Base-by-base conservation (phyloP, 2,329 filamentous ascomycete genomes). In the Scytalidium lignicola region DNA sequence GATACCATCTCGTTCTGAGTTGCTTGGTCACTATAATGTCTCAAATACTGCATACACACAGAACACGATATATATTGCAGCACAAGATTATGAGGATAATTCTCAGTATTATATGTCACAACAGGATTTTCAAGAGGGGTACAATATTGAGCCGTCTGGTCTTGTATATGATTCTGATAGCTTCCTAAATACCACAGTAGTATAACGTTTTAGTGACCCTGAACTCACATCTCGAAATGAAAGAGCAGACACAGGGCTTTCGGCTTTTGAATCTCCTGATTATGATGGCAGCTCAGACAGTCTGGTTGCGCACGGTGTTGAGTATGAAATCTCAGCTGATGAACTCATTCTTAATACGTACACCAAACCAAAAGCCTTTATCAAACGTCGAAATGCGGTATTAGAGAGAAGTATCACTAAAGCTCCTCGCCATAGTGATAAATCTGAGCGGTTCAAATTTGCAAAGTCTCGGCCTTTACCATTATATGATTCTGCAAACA, bases 261-360 rank as follows among this genome's bases (percentile, higher is more conserved):
- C n/a, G 32, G 32, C 32, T 37, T 37, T 37, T 13, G 15, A 37
- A 37, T 37, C 32, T 37, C 32, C 32, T 13, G 32, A 37, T 37
- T 37, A 37, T 13, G 15, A 37, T 37, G n/a, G 32, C 7, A 37
- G 32, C 32, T 37, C 32, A 17, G 32, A 8, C n/a, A 37, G 8
- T 37, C 12, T 13, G 32, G 32, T 37, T n/a, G 32, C 32, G 32
- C 32, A 37, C 32, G 15, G 4, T 32, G 43, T 17, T 20, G 23
- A 29, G 43, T 44, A 19, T 21, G 23, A 44, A 32, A 32, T 20
- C 43, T 44, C 43, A 3, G 43, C 43, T 29, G 23, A 44, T 22
- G 43, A 44, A 29, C 43, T 32, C 10, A 17, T 21, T 20, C 23
- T 44, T 15, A 21, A 44, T 44, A 37, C n/a, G 15, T 37, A 37